These are phyloP conservation scores for Pseudogymnoascus sp. DNA, from an alignment of 2,329 filamentous ascomycete genomes.

Conservation along the genomic window DNA sequence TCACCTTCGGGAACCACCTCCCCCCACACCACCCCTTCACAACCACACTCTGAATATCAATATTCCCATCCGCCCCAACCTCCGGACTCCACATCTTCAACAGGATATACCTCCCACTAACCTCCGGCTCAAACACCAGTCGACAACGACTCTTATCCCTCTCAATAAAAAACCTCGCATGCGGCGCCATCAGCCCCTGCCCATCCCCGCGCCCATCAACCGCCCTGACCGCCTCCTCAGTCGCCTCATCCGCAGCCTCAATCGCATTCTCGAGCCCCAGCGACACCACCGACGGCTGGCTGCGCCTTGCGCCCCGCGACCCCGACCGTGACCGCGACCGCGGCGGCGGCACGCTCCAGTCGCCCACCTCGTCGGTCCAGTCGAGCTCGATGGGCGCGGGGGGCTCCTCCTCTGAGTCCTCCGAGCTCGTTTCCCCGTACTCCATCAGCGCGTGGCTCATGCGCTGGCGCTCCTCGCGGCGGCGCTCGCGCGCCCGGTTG, in stretches of 20 bases:
- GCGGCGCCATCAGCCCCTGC: conserved; percentile 55
- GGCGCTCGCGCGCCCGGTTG: neutral
- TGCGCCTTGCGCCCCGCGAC: neutral
- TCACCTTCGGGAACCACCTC: conserved; percentile 67
- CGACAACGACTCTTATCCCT: conserved; percentile 76
- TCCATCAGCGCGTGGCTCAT: neutral
- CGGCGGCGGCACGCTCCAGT: neutral
- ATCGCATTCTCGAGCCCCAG: conserved; percentile 12
- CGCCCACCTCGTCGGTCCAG: neutral
- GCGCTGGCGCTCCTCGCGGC: neutral
- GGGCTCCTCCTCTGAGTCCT: neutral
- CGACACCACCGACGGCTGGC: neutral
- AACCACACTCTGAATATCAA: conserved; percentile 82
- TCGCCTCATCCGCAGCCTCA: conserved; percentile 36
- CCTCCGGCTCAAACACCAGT: conserved; percentile 73
- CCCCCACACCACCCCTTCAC: conserved; percentile 79
- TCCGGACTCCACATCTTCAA: conserved; percentile 84
- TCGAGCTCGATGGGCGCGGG: neutral
- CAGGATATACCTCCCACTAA: conserved; percentile 74
- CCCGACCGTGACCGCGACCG: neutral
- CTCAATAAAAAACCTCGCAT: conserved; percentile 77
- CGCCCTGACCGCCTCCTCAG: conserved; percentile 48
- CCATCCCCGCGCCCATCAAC: conserved; percentile 37
- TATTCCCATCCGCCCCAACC: conserved; percentile 57
- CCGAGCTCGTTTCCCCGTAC: neutral